Base-by-base conservation (phyloP, 352 stramenopile species). In the Pythium dissotocum region DNA sequence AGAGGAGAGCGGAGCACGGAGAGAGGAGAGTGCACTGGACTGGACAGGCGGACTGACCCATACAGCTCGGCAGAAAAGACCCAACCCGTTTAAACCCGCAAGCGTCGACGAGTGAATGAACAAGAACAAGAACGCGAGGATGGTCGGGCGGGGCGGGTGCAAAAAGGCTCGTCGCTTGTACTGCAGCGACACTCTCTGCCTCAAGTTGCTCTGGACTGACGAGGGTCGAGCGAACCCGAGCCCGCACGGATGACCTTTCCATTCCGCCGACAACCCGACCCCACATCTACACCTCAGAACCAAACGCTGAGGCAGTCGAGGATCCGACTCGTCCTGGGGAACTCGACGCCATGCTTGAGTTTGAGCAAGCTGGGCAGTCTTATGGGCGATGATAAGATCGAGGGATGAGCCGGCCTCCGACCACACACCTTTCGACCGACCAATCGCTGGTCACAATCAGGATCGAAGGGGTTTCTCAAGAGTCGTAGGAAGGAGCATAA, bases 141-240 rank as follows among this genome's bases (percentile, higher is more conserved):
- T 16, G 42, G 42, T 4, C n/a, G n/a, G n/a, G n/a, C n/a, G n/a
- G n/a, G n/a, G n/a, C n/a, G n/a, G n/a, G n/a, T n/a, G n/a, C n/a
- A n/a, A 2, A 12, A 36, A 8, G 33, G 33, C 42, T 13, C 26
- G 42, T 49, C 42, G 42, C 42, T 49, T 13, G 42, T 36, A 38
- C 60, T 32, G 51, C n/a, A 16, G 13, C 51, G 21, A 18, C n/a
- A 52, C 49, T 55, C 61, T 32, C 61, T 67, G 51, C 59, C 61
- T 54, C 61, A 49, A 42, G 16, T 67, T 61, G 49, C 13, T 67
- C 61, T 67, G 61, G 61, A 54, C 51, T 67, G 61, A 67, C 60
- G 60, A 65, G 60, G 35, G 35, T 30, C 2, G 28, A 4, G 48
- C 48, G 18, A 38, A 40, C 61, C 61, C 61, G 51, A 67, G 51